Percentiles rank a stretch among this genome's conserved stretches.
These are phyloP conservation scores for Dothidotthia symphoricarpi DNA, from an alignment of 2,329 filamentous ascomycete genomes.

Conservation along the genomic window DNA sequence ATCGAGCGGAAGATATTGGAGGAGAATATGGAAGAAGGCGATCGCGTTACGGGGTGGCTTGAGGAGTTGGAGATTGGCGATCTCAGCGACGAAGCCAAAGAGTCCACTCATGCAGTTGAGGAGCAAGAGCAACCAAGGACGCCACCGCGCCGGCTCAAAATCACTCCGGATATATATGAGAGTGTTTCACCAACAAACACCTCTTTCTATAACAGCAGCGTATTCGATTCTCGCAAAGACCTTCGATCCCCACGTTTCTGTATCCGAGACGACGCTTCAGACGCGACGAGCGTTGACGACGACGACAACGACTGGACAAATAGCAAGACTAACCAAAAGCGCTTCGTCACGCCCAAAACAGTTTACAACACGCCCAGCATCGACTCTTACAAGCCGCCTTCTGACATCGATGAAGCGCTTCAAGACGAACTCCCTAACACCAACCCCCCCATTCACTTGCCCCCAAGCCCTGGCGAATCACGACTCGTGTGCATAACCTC, in stretches of 20 bases:
- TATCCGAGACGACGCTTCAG: not conserved
- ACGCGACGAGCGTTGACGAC: not conserved
- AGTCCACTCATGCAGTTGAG: not conserved
- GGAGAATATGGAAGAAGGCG: not conserved
- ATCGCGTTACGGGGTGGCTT: slow-evolving; percentile 2
- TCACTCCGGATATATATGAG: not conserved
- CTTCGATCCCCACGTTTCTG: no score
- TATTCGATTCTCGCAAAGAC: not conserved
- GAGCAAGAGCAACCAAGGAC: not conserved
- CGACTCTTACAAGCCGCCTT: not conserved
- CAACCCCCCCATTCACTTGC: no score
- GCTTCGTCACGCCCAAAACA: not conserved
- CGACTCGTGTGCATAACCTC: slow-evolving; percentile 26
- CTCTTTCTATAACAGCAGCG: not conserved
- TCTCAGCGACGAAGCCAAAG: not conserved
- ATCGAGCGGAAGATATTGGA: not conserved
- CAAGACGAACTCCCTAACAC: not conserved
- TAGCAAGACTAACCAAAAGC: slow-evolving; percentile 1
- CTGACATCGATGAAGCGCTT: not conserved
- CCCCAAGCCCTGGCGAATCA: slow-evolving; percentile 3
- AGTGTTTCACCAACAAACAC: slow-evolving; percentile 4
- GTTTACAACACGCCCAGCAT: not conserved
- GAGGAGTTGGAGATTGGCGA: not conserved
- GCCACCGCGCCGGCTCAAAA: not conserved
- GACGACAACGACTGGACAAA: slow-evolving; percentile 2